Base-by-base conservation (phyloP, 108 stramenopile genomes). In the Cyclotella kingstonii region DNA sequence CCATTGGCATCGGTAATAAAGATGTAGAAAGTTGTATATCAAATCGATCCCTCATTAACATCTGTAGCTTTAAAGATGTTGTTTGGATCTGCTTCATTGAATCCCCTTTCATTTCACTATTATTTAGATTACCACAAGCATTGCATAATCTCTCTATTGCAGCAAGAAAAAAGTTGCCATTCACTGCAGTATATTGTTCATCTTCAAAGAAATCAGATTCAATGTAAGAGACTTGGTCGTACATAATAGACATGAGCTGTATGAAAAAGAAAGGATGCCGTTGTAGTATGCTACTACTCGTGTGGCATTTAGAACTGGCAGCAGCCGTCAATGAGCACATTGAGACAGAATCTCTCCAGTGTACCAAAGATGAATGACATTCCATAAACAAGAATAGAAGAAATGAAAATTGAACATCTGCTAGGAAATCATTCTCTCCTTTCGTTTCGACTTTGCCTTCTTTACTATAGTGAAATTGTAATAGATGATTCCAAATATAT, bases 121-220 rank as follows among this genome's bases (percentile, higher is more conserved):
- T 61, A 30, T 47, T 38, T 18, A 63, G 29, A 1, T 34, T 11
- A 21, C 40, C 64, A 40, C 58, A 66, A 2, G 63, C 62, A 17
- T 48, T 18, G 48, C 70, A 65, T 5, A 85, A 27, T 23, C 67
- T 45, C 39, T 48, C 23, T 28, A 90, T 48, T 15, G 84, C 78
- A 7, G 64, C 80, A 3, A 80, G n/a, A 52, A 85, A 69, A 67
- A 90, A 90, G 55, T 87, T 91, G 26, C 72, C 51, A 4, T 75
- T 79, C 0, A 66, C 74, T 3, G 74, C 62, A 28, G 84, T 81
- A 40, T 81, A 77, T 33, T 91, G 86, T 6, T 84, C 53, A 31
- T 90, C 85, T 49, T 85, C 78, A 42, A 91, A 83, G 46, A 91
- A 87, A 18, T 87, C 86, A 39, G 74, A 42, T 38, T 87, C 86